Base-by-base conservation (phyloP, 1,284 basidiomycete species). In the Pascua guehoae region DNA sequence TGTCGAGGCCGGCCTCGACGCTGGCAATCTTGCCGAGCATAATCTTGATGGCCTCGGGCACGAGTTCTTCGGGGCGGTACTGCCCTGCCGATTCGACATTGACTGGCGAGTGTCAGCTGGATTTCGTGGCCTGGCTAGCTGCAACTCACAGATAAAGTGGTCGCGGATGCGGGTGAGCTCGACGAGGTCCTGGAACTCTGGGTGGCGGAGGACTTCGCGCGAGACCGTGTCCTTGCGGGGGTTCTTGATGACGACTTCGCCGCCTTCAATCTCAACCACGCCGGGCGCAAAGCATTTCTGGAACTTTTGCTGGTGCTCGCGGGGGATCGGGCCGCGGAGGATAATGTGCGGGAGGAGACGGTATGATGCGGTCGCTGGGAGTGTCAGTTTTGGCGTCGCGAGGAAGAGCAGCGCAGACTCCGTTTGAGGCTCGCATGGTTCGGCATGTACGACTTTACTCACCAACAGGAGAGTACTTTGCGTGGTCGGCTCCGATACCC, bases 401-500 rank as follows among this genome's bases (percentile, higher is more conserved):
- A 39, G 42, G 17, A 12, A 39, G 42, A 39, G 10, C 24, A 24
- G 14, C 40, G 4, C 32, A 14, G 11, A 12, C 15, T 38, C 15
- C 39, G 24, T 7, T 32, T 32, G 24, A 32, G 24, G 18, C 32
- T 50, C 41, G 37, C 16, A 36, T 40, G 12, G 15, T 32, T 15
- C 18, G n/a, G n/a, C n/a, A n/a, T n/a, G n/a, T n/a, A n/a, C n/a
- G n/a, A n/a, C n/a, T n/a, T 37, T 5, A 80, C 89, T 62, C 64
- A 90, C 90, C 91, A 51, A 98, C 96, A n/a, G 96, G 92, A 56
- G 86, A 91, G 77, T 90, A 98, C 73, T 99, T 99, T 44, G 96
- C 93, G 71, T 99, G 96, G 67, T 95, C 92, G 68, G 90, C 91
- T 17, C 92, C 94, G n/a, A 91, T 85, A 8, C 93, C 91, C 73